These are phyloP conservation scores for Syzygium aqueum DNA, from an alignment of 345 rosid species.

Conservation along the genomic window DNA sequence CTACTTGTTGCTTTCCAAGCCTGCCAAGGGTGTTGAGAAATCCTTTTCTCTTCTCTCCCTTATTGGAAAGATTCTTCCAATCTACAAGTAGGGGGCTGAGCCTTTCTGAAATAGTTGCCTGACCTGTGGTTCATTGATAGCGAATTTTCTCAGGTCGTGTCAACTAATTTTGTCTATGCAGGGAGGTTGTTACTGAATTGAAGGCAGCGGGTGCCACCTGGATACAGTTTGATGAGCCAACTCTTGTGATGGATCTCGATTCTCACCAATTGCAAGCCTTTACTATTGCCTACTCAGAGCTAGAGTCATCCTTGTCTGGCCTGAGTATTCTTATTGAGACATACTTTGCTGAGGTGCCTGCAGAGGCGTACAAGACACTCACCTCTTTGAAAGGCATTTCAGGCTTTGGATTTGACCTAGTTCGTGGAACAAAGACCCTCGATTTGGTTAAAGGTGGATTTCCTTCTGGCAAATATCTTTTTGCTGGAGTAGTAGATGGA, in stretches of 20 bases:
- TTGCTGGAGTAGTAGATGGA: constrained; percentile 96
- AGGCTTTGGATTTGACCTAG: constrained; percentile 76
- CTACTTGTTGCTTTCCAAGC: constrained; percentile 84
- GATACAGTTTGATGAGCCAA: constrained; percentile 95
- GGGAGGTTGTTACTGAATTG: constrained; percentile 84
- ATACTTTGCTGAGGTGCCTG: constrained; percentile 85
- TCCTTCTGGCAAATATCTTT: constrained; percentile 78
- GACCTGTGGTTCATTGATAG: background rate
- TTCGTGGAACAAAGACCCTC: constrained; percentile 74
- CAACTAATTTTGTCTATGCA: constrained; percentile 9
- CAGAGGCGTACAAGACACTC: constrained; percentile 71
- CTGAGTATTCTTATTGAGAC: constrained; percentile 80
- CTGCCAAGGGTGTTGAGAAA: constrained; percentile 88
- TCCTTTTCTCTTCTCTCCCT: constrained; percentile 74
- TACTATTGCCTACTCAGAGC: constrained; percentile 61
- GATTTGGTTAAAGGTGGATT: constrained; percentile 74
- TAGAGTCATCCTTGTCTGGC: constrained; percentile 79
- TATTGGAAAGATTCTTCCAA: constrained; percentile 69
- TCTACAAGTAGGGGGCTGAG: constrained; percentile 58
- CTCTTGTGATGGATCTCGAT: constrained; percentile 82
- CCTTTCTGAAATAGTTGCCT: background rate
- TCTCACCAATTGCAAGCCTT: constrained; percentile 67
- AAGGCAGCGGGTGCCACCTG: constrained; percentile 91
- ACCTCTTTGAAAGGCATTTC: constrained; percentile 78
- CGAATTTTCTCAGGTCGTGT: constrained; percentile 4